Evolutionary conservation across 495 filamentous ascomycete genomes (phyloP), one percentile per base, ranked within the genome.

Genomic region (Corynascus novoguineensis): DNA sequence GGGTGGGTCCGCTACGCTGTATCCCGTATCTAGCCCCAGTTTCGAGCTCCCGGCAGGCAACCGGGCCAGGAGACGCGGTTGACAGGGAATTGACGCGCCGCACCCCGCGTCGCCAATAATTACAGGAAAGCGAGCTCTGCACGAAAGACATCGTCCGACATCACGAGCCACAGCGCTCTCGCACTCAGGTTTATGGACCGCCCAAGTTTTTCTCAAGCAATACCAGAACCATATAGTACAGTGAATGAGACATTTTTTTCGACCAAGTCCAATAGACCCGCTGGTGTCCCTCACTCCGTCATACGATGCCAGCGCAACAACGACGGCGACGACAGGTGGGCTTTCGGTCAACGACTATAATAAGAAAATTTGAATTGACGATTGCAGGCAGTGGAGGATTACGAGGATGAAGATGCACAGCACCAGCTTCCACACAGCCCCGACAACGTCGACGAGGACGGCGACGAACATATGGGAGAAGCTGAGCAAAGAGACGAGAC

Each of bases 391-490:
- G 60, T 44, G 4, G 51, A 61, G 3, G 64, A 64, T 2, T 59
- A 64, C 14, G 60, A 63, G 1, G 67, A 68, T 5, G 63, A 72
- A 27, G 60, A 65, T 24, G 57, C 55, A 21, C 49, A 56, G 10
- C 53, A 55, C 4, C 62, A 48, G 10, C 10, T 44, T 37, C 50
- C 41, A 4, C 32, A 60, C n/a, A 56, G 37, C 47, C 54, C 53
- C 15, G 58, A 49, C 15, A 37, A 65, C 24, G 59, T 25, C 8
- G 73, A 61, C 41, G 68, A 58, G 17, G 74, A 73, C 25, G 69
- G 70, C 10, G 75, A 74, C 47, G 63, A 71, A 41, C 64, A 64
- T 3, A 77, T 75, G 66, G 72, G 64, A 29, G 70, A 52, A 17
- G 55, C 53, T 14, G 71, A 27, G 57, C 71, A 8, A 67, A 68